phyloP scores from a whole-genome alignment of 148 eudicot species.

The Vaccinium myrtillus region DNA sequence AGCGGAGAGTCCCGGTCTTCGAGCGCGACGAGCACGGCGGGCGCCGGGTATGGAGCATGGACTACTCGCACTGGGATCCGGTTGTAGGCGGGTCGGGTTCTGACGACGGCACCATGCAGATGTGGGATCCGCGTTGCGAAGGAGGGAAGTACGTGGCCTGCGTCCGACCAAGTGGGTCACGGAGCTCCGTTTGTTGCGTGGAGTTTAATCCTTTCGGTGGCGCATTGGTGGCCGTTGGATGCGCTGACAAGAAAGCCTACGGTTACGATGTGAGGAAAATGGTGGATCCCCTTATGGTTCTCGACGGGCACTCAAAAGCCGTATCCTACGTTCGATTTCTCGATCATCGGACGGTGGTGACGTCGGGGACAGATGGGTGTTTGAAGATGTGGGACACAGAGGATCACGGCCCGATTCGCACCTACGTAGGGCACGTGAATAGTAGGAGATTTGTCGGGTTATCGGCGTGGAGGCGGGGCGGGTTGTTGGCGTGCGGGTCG shows the following conservation, averaged over 20 bases:
- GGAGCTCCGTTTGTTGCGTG: slow-evolving; percentile 44
- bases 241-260: slow-evolving; percentile 42
- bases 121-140: slow-evolving; percentile 53
- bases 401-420: slow-evolving; percentile 25
- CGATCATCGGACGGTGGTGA: slow-evolving; percentile 30
- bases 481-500: slow-evolving; percentile 46
- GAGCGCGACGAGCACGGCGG: slow-evolving; percentile 60
- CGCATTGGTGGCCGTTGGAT: slow-evolving; percentile 34
- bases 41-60: slow-evolving; percentile 46
- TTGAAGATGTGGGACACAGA: slow-evolving; percentile 40
- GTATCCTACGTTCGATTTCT: slow-evolving; percentile 37
- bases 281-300: slow-evolving; percentile 29
- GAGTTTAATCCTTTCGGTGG: slow-evolving; percentile 48
- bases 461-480: slow-evolving; percentile 46
- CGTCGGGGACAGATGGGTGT: slow-evolving; percentile 40
- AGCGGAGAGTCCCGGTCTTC: slow-evolving; percentile 35
- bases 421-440: slow-evolving; percentile 40
- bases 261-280: slow-evolving; percentile 39
- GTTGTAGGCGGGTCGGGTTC: slow-evolving; percentile 47
- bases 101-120: slow-evolving; percentile 54
- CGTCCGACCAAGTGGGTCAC: slow-evolving; percentile 24
- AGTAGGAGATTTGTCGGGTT: slow-evolving; percentile 42
- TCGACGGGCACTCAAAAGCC: slow-evolving; percentile 44
- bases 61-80: slow-evolving; percentile 41
- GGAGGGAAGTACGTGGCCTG: slow-evolving; percentile 26